A percentile compares a stretch with the other conserved stretches of the same genome.
These are phyloP conservation scores for Smittium culicis DNA, from an alignment of 371 early-diverging fungal species.

Conservation along the genomic window DNA sequence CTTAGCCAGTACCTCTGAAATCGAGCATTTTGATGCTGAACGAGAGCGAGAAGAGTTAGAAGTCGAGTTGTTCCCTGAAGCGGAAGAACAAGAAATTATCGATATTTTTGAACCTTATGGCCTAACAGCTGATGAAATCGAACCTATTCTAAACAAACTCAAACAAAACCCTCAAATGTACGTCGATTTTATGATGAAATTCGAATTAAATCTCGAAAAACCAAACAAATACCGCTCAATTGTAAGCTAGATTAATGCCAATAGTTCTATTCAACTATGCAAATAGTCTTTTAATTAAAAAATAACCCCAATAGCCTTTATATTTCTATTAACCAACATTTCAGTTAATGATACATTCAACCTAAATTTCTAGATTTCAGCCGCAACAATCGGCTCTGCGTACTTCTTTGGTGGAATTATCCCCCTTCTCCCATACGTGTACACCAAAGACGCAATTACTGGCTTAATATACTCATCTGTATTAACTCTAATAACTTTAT, in stretches of 20 bases:
- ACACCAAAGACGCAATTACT: slow-evolving; percentile 30
- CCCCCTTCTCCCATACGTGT: slow-evolving; percentile 52
- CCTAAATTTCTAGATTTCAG: slow-evolving; percentile 30
- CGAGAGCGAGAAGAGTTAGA: slow-evolving; percentile 41
- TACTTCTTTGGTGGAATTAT: slow-evolving; percentile 57
- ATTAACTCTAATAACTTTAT: slow-evolving; percentile 40
- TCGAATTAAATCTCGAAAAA: slow-evolving; percentile 49
- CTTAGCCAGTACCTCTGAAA: slow-evolving; percentile 47
- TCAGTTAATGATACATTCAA: no score
- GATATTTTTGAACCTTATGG: slow-evolving; percentile 50
- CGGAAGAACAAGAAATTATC: slow-evolving; percentile 49
- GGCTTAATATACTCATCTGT: slow-evolving; percentile 43
- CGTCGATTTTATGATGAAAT: slow-evolving; percentile 67
- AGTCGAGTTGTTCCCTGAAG: slow-evolving; percentile 40
- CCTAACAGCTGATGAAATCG: slow-evolving; percentile 34
- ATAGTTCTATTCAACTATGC: no score
- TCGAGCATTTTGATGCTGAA: slow-evolving; percentile 53
- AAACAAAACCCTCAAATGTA: slow-evolving; percentile 40
- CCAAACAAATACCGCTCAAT: slow-evolving; percentile 26
- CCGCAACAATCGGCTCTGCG: slow-evolving; percentile 47
- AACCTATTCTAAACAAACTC: slow-evolving; percentile 46
- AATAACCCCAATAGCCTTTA: no score
- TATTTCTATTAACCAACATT: no score
- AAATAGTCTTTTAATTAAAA: no score
- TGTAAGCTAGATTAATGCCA: no score